phyloP scores from a whole-genome alignment of 2,329 filamentous ascomycete species.

The Claviceps arundinis region DNA sequence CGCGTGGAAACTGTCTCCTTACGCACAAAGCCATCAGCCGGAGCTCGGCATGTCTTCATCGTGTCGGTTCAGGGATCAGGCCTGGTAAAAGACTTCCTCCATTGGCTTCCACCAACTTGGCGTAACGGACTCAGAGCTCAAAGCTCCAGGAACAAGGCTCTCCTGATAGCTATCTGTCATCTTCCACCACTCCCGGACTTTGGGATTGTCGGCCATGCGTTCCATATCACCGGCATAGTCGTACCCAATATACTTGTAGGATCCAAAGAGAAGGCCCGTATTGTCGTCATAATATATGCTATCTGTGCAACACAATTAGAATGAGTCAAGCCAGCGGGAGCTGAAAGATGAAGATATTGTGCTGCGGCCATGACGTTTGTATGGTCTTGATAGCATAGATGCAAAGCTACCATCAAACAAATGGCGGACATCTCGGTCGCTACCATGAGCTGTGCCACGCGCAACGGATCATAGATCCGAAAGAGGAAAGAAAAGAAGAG shows the following conservation, averaged over 20 bases:
- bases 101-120: constrained; percentile 56
- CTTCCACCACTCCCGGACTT: constrained; percentile 66
- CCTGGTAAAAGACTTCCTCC: constrained; percentile 55
- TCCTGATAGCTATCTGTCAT: constrained; percentile 71
- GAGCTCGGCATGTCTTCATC: neutral
- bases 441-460: neutral
- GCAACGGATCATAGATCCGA: neutral
- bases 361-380: neutral
- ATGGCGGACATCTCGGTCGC: neutral
- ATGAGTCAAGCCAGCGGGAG: neutral
- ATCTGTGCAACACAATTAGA: constrained; percentile 30
- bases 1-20: no score
- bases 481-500: neutral
- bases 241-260: constrained; percentile 66
- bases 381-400: neutral
- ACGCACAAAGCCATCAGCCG: neutral
- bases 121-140: constrained; percentile 42
- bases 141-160: constrained; percentile 45
- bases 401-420: neutral
- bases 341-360: neutral
- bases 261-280: constrained; percentile 54
- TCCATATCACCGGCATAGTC: constrained; percentile 65
- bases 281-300: constrained; percentile 58
- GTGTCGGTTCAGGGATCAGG: constrained; percentile 21
- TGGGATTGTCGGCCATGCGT: constrained; percentile 57